Conservation (phyloP, 768 basidiomycete species). For the Amanita polypyramis region DNA sequence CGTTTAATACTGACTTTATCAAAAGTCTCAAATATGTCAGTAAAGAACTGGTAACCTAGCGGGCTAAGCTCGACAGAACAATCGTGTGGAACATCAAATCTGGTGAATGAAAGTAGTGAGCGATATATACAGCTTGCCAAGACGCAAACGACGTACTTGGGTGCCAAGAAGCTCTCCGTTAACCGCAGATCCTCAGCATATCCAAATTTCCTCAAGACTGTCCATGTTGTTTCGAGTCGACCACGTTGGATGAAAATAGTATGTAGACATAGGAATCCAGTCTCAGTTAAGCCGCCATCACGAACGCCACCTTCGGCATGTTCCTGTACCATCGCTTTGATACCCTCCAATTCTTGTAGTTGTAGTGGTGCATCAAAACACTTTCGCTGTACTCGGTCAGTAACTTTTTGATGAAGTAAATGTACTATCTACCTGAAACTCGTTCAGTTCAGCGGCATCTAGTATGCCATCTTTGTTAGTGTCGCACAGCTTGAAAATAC, state of each 20-base stretch:
- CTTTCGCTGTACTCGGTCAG: constrained; percentile 50
- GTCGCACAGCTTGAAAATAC: constrained; percentile 97
- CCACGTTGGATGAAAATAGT: constrained; percentile 96
- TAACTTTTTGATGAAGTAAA: not conserved
- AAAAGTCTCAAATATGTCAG: constrained; percentile 90
- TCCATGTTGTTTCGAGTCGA: constrained; percentile 96
- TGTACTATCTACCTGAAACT: constrained; percentile 74
- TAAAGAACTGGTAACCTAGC: constrained; percentile 94
- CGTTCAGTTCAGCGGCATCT: constrained; percentile 85
- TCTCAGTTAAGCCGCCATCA: constrained; percentile 78
- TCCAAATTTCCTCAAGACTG: constrained; percentile 87
- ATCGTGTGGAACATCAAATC: constrained; percentile 88
- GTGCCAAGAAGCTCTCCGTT: constrained; percentile 78
- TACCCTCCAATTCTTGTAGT: constrained; percentile 90
- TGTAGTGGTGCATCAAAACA: constrained; percentile 93
- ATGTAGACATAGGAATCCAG: constrained; percentile 89
- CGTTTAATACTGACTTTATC: constrained; percentile 57
- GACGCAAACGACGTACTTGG: constrained; percentile 51
- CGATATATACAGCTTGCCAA: not conserved
- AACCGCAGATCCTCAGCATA: constrained; percentile 92
- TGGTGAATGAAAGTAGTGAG: constrained; percentile 19
- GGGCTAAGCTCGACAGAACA: constrained; percentile 94
- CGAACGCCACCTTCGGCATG: constrained; percentile 68
- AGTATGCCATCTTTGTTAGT: constrained; percentile 88
- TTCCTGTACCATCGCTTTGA: constrained; percentile 81